Evolutionary conservation across 768 basidiomycete genomes (phyloP), one percentile per base, ranked within the genome.

Genomic region (Kwoniella heveanensis): DNA sequence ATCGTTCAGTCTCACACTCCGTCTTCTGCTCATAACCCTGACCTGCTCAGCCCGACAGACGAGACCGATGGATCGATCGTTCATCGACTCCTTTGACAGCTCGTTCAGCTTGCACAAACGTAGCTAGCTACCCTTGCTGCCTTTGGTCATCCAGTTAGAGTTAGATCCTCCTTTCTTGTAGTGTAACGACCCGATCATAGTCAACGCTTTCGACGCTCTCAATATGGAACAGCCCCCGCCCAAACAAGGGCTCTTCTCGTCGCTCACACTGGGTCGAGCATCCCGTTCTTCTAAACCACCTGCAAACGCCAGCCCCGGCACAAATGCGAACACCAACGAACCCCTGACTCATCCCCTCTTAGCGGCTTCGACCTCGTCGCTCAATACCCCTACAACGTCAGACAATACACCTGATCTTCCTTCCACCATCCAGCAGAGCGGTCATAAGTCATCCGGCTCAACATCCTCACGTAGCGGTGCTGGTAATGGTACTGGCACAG

Each of bases 271-370:
- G 10, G 73, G 71, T n/a, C 51, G 72, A 60, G 54, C 55, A 10
- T 65, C 70, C 26, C 62, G 66, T 22, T 52, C 59, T 13, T 29
- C 70, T 13, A 64, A 66, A 59, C 44, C 62, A 19, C 21, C 60
- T 13, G 36, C n/a, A 21, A 29, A 7, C 17, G 19, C 39, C 39
- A 17, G 17, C 17, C 9, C 36, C 44, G n/a, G 6, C 12, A 27
- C 51, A n/a, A n/a, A n/a, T 8, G 4, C 46, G 46, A 22, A 22
- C n/a, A 21, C 70, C 12, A 62, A 29, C 22, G 76, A 74, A 26
- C 63, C 71, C 15, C 64, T 77, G 36, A 59, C 76, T 7, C 73
- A 77, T 57, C 75, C 76, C 13, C 63, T 75, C 4, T 69, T 77
- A 5, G 73, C 66, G 15, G 70, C 71, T 22, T 69, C 75, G 10